Evolutionary conservation across 2,329 filamentous ascomycete genomes (phyloP), one percentile per base, ranked within the genome.

Genomic region (Phialemoniopsis sp.): DNA sequence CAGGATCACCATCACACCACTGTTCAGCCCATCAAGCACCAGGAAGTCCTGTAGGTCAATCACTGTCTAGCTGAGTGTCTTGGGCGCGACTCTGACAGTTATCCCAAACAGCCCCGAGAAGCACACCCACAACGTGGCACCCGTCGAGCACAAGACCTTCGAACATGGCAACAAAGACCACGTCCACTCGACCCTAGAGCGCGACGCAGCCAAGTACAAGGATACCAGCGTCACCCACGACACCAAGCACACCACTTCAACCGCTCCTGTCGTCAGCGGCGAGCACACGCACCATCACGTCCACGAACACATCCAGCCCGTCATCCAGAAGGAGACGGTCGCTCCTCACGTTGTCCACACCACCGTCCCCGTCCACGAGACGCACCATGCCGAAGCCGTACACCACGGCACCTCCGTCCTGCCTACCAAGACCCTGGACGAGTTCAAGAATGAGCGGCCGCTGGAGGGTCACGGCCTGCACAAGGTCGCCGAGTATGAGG

Each of bases 1-100:
- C 82, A 86, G 56, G 78, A 87, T 43, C 83, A 87, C 51, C 79
- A 85, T 57, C 81, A 87, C 57, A 84, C 80, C 34, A 80, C 78
- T 0, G 64, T 87, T 2, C 83, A 87, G 60, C 83, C 83, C 0
- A 62, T 88, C 17, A 26, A 26, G 21, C 21, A 26, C 21, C 6
- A 26, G 21, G 21, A 26, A 10, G 21, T 26, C 41, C 61, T 69
- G 46, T 76, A 76, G 52, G 67, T 68, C 9, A 59, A n/a, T n/a
- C n/a, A n/a, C n/a, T n/a, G 53, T 29, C 2, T 12, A 18, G 2
- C 12, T 26, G 21, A 26, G 10, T 26, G 21, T 26, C 10, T 6
- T 26, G 21, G 21, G 21, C 21, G 10, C 6, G 21, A 26, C 10
- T 26, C 21, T 26, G 21, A 26, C 21, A 26, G 21, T 26, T 3